Conservation (phyloP, 441 rosid species). For the Arabidopsis lyrata region DNA sequence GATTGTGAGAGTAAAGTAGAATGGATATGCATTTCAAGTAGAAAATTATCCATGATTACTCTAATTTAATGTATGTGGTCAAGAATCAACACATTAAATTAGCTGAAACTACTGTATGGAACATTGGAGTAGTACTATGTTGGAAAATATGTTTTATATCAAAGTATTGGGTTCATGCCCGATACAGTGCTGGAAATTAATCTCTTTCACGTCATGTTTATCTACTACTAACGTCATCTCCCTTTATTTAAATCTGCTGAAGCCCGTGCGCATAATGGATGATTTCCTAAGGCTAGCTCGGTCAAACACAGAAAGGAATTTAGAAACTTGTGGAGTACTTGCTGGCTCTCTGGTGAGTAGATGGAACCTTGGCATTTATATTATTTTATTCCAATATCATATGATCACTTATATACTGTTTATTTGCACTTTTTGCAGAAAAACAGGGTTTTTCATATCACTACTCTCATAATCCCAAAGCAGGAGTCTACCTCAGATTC, state of each 20-base stretch:
- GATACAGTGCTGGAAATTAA: neutral
- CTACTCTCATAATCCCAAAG: slow-evolving; percentile 92
- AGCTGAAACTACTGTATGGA: neutral
- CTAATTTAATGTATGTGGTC: neutral
- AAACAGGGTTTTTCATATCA: slow-evolving; percentile 94
- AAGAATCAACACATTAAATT: slow-evolving; percentile 1
- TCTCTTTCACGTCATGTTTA: slow-evolving; percentile 30
- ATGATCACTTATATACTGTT: slow-evolving; percentile 28
- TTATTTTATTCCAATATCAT: neutral
- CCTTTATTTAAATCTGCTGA: slow-evolving; percentile 40
- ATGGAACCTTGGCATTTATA: neutral
- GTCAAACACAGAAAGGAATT: slow-evolving; percentile 79
- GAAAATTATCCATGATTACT: neutral
- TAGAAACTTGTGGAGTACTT: slow-evolving; percentile 96
- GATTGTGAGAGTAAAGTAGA: slow-evolving; percentile 1
- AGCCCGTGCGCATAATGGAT: slow-evolving; percentile 91
- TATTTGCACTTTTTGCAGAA: slow-evolving; percentile 52
- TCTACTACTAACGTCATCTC: slow-evolving; percentile 23
- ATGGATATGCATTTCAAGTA: slow-evolving; percentile 16
- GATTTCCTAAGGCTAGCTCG: slow-evolving; percentile 85
- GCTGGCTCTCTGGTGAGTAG: slow-evolving; percentile 89
- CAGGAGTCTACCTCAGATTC: slow-evolving; percentile 98
- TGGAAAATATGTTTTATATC: neutral
- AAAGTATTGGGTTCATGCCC: neutral
- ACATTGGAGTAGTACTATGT: slow-evolving; percentile 1